These are phyloP conservation scores for Fusarium sp. DNA, from an alignment of 2,329 filamentous ascomycete genomes.

Conservation along the genomic window DNA sequence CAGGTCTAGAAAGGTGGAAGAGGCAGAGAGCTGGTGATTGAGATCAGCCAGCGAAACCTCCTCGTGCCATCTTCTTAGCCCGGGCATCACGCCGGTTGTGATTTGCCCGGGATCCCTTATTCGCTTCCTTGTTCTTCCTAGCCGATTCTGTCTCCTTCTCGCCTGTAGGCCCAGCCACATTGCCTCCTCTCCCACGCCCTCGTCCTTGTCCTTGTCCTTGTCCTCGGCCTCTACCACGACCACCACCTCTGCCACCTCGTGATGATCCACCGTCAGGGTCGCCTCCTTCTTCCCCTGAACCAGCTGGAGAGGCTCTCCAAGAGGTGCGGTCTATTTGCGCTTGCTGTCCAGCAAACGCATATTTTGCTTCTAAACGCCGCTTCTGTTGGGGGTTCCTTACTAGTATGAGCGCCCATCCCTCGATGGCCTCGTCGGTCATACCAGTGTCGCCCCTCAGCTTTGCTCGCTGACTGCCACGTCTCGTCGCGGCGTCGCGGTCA, in stretches of 20 bases:
- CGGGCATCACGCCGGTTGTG: conserved; percentile 83
- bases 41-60: conserved; percentile 55
- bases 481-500: conserved; percentile 76
- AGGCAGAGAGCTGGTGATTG: conserved; percentile 35
- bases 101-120: conserved; percentile 85
- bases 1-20: conserved; percentile 33
- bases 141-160: conserved; percentile 80
- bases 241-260: conserved; percentile 62
- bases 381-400: conserved; percentile 76
- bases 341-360: conserved; percentile 76
- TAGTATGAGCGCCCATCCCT: conserved; percentile 94
- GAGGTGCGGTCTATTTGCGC: conserved; percentile 73
- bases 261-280: conserved; percentile 61
- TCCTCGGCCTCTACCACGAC: conserved; percentile 60
- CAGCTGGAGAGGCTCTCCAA: conserved; percentile 69
- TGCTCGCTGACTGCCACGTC: conserved; percentile 72
- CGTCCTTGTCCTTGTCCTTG: conserved; percentile 52
- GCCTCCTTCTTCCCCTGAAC: conserved; percentile 69
- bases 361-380: conserved; percentile 78
- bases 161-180: conserved; percentile 73
- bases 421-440: conserved; percentile 93
- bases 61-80: conserved; percentile 74
- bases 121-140: conserved; percentile 82
- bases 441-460: conserved; percentile 80
- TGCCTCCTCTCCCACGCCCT: conserved; percentile 67